Base-by-base conservation (phyloP, 306 rosid species). In the Gastrolobium bilobum region DNA sequence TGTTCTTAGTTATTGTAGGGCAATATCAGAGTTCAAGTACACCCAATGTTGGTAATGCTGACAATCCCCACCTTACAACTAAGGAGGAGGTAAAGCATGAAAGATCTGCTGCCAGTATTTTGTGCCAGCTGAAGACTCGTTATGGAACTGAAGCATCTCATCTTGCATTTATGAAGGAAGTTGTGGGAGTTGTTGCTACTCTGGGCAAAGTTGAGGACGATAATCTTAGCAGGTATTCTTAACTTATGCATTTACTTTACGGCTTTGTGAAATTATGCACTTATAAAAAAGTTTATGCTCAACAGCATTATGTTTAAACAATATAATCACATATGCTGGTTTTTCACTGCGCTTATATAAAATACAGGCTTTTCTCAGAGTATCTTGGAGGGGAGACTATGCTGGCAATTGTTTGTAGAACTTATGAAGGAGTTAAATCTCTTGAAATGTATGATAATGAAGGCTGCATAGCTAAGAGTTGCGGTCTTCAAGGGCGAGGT, bases 321-420 rank as follows among this genome's bases (percentile, higher is more conserved):
- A 38, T 53, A 50, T 57, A 79, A 64, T 35, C 60, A 71, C 31
- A 13, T 64, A 56, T 76, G 66, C 65, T 9, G 33, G 56, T 57
- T 65, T 67, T 76, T 86, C 39, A 82, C 69, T 76, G 7, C 42
- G 34, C 73, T 61, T 72, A 62, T 79, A 79, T 78, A 77, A 78
- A 56, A 73, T 84, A 89, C 94, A 92, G 98, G 77, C 88, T 94
- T 85, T 86, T 94, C 34, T 89, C 97, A 0, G 98, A 92, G 88
- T 94, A 88, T 84, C 85, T 94, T 20, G 98, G 97, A 77, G 43
- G 65, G 65, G 94, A 94, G 68, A 86, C 87, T 48, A 92, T 92
- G 97, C 70, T 89, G 80, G 91, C 96, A 65, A 78, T 94, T 84
- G 97, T 94, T 46, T 94, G 98, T 68, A 88, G 80, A 89, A 89